Percentiles rank a stretch among this genome's conserved stretches.
These are phyloP conservation scores for Kazachstania sp. DNA, from an alignment of 1,139 yeast species.

Conservation along the genomic window DNA sequence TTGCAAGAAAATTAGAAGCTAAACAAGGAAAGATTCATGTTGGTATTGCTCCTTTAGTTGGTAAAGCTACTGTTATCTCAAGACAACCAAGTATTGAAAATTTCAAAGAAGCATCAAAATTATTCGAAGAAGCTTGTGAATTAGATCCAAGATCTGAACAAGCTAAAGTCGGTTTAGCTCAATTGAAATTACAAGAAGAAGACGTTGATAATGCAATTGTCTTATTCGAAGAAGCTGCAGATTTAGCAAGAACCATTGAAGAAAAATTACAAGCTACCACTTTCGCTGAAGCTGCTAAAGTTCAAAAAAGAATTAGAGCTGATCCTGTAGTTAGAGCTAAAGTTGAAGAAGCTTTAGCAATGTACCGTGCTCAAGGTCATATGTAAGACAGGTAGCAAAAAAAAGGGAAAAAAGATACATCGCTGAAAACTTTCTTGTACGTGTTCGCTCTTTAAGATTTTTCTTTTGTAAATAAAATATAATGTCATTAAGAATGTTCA, in stretches of 20 bases:
- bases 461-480: not conserved
- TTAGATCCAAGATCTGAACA: constrained; percentile 83
- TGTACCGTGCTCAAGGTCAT: constrained; percentile 27
- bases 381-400: not conserved
- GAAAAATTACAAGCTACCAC: constrained; percentile 90
- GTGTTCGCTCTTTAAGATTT: no score
- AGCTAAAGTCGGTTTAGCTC: constrained; percentile 86
- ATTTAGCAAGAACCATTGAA: constrained; percentile 70
- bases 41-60: constrained; percentile 85
- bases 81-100: constrained; percentile 47
- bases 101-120: constrained; percentile 53
- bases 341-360: constrained; percentile 37
- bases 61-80: constrained; percentile 72
- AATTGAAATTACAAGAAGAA: constrained; percentile 76
- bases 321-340: constrained; percentile 51
- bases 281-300: constrained; percentile 83
- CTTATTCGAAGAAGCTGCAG: constrained; percentile 74
- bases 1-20: constrained; percentile 71
- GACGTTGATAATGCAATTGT: constrained; percentile 73
- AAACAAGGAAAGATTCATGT: constrained; percentile 43
- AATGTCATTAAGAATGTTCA: not conserved
- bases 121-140: constrained; percentile 69
- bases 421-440: no score
- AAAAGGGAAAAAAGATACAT: no score
- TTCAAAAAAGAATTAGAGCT: constrained; percentile 62